Base-by-base conservation (phyloP, 495 filamentous ascomycete genomes). In the Thozetella sp. region DNA sequence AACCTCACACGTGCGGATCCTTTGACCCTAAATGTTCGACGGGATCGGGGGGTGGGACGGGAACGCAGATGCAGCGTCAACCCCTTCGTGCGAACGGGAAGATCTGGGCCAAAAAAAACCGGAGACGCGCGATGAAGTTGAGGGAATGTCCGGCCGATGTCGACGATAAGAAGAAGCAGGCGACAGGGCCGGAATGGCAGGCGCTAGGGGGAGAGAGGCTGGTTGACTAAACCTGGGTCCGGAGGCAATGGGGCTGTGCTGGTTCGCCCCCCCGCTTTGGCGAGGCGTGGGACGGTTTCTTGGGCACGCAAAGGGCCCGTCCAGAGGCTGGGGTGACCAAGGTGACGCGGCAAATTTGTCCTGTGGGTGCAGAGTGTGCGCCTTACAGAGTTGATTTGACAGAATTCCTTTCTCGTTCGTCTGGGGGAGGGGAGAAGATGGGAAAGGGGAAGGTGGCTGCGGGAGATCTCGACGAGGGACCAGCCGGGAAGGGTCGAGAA, bases 211-310 rank as follows among this genome's bases (percentile, higher is more conserved):
- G 51, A 20, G 22, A 56, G 54, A 24, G 46, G 54, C 34, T 56
- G 54, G 23, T 56, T 56, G 53, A 43, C 27, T 51, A 43, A 45
- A 59, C 52, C 55, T 51, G 54, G 55, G 60, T 37, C 52, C 27
- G 17, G 25, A 63, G 52, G 60, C 55, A 61, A 46, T 70, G 69
- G 68, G 69, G 69, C 69, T 72, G 69, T 72, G 69, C 69, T 69
- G 61, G 43, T 48, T 48, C 30, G 54, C 48, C 43, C 43, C 62
- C 62, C 62, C 62, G 62, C 62, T 64, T 61, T 64, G 62, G 50
- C 52, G 46, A 54, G 15, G 53, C 17, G 25, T 48, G 43, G 30
- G 30, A 37, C 30, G 17, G 30, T 9, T n/a, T n/a, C n/a, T 17
- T 9, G 30, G 30, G 30, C 30, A 37, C 9, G 17, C 30, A 37